Conservation (phyloP, 2,329 filamentous ascomycete species). For the Claviceps pusilla region DNA sequence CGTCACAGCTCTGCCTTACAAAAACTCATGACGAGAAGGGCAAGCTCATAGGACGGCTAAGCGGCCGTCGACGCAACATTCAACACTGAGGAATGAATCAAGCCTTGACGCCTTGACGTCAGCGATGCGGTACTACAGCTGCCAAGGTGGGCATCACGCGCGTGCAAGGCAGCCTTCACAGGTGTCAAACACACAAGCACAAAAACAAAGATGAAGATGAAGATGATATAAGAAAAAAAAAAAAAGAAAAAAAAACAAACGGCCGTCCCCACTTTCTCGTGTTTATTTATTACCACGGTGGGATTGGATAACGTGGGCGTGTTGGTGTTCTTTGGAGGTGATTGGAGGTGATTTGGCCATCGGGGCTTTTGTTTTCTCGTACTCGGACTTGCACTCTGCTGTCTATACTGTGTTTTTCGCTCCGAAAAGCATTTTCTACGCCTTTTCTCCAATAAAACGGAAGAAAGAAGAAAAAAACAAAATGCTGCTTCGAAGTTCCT, state of each 20-base stretch:
- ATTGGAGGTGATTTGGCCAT: too few relatives aligned
- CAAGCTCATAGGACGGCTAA: not conserved
- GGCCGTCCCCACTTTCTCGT: not conserved
- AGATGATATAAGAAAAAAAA: too few relatives aligned
- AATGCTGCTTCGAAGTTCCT: constrained; percentile 18
- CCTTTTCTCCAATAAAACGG: too few relatives aligned
- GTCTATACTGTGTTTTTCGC: too few relatives aligned
- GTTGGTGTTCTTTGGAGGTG: not conserved
- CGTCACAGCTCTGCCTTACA: too few relatives aligned
- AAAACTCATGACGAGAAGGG: too few relatives aligned
- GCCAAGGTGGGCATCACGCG: not conserved
- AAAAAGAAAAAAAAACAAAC: not conserved
- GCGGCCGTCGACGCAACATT: too few relatives aligned
- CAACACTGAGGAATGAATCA: not conserved
- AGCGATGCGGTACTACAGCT: not conserved
- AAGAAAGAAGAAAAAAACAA: too few relatives aligned
- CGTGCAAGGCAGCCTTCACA: not conserved
- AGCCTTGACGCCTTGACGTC: not conserved
- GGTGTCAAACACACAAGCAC: not conserved
- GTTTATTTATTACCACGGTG: not conserved
- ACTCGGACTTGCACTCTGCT: too few relatives aligned
- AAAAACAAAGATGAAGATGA: not conserved
- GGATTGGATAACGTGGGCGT: not conserved
- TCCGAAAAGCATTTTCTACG: too few relatives aligned
- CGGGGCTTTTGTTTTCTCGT: too few relatives aligned